Conservation (phyloP, 2,329 filamentous ascomycete genomes). For the Anthostomella pinea region DNA sequence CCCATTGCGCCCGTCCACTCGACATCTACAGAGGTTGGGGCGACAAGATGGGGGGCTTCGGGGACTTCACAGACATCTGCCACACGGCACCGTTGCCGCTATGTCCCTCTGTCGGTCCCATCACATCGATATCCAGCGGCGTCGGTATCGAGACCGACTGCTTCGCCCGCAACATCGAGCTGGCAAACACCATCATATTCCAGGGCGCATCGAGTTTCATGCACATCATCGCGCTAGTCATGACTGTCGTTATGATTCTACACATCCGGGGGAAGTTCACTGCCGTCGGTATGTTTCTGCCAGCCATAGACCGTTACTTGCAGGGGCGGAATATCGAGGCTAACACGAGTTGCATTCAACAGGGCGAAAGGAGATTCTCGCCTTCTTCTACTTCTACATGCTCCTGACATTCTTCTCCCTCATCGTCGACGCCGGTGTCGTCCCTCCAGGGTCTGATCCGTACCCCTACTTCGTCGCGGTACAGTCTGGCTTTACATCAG, state of each 20-base stretch:
- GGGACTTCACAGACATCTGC: slow-evolving; percentile 87
- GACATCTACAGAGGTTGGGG: background rate
- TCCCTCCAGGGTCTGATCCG: slow-evolving; percentile 73
- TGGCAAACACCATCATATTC: slow-evolving; percentile 98
- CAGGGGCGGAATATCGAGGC: background rate
- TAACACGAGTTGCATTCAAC: slow-evolving; percentile 15
- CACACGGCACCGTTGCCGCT: slow-evolving; percentile 79
- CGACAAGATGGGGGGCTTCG: slow-evolving; percentile 72
- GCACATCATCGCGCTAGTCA: slow-evolving; percentile 84
- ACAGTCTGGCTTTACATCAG: slow-evolving; percentile 81
- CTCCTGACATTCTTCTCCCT: slow-evolving; percentile 84
- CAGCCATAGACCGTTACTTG: background rate
- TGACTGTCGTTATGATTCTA: slow-evolving; percentile 97
- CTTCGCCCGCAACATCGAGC: slow-evolving; percentile 90
- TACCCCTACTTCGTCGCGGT: slow-evolving; percentile 91
- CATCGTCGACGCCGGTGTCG: slow-evolving; percentile 87
- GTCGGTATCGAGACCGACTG: slow-evolving; percentile 85
- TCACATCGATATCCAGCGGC: slow-evolving; percentile 62
- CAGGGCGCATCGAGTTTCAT: slow-evolving; percentile 86
- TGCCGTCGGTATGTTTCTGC: slow-evolving; percentile 71
- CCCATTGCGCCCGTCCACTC: background rate
- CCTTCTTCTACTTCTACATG: slow-evolving; percentile 97
- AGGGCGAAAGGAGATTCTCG: slow-evolving; percentile 69
- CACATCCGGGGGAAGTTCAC: slow-evolving; percentile 98
- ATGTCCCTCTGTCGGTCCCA: slow-evolving; percentile 79